Conservation (phyloP, 208 protist species). For the Balamuthia mandrillaris region DNA sequence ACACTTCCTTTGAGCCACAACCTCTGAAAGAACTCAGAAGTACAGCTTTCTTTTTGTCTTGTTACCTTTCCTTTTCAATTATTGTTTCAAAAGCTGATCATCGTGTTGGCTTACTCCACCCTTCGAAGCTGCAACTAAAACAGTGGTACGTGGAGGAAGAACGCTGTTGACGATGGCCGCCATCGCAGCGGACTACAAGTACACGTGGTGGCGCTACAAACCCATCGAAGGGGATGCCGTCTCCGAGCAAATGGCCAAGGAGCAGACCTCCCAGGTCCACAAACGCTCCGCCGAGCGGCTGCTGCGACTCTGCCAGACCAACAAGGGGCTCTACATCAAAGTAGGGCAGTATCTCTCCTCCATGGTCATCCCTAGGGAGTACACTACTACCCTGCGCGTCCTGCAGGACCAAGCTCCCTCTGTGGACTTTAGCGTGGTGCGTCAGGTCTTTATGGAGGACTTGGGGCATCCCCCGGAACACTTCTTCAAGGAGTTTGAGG, state of each 20-base stretch:
- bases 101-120: too few relatives aligned
- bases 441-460: conserved; percentile 46
- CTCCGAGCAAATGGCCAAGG: neutral
- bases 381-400: conserved; percentile 52
- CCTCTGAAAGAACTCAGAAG: too few relatives aligned
- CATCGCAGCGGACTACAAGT: neutral
- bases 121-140: too few relatives aligned
- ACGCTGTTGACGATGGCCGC: neutral
- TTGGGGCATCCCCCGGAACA: conserved; percentile 47
- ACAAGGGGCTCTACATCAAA: conserved; percentile 84
- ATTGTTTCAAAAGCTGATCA: too few relatives aligned
- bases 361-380: conserved; percentile 83
- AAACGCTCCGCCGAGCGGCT: neutral
- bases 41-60: too few relatives aligned
- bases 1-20: too few relatives aligned
- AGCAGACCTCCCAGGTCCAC: neutral
- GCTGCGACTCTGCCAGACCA: neutral
- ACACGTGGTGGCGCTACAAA: neutral
- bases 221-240: neutral
- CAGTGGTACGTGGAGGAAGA: neutral
- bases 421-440: conserved; percentile 36
- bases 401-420: conserved; percentile 65
- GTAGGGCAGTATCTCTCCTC: conserved; percentile 88
- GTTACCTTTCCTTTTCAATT: too few relatives aligned
- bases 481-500: conserved; percentile 78